Base-by-base conservation (phyloP, 2,329 filamentous ascomycete genomes). In the Pyricularia sp. region DNA sequence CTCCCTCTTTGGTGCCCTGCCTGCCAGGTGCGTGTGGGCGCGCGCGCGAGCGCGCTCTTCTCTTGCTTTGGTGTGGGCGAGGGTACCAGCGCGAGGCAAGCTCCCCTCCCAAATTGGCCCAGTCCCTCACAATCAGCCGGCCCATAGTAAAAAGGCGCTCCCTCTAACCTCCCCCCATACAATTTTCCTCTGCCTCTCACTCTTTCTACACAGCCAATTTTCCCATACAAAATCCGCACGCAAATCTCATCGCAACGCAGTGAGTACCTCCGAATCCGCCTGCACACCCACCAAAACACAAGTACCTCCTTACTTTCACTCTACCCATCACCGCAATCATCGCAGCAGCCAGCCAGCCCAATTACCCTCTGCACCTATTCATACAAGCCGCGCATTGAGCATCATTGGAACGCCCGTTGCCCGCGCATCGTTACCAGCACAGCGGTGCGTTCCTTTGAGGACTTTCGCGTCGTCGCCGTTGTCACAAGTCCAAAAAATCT, bases 61-160 rank as follows among this genome's bases (percentile, higher is more conserved):
- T 42, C 65, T 50, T 66, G 58, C 58, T 61, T 61, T 61, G n/a
- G 58, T 23, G n/a, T 61, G 58, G 58, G 58, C 58, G 58, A 61
- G 58, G 58, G 58, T 61, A 61, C 58, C 58, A 61, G n/a, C 58
- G 25, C 58, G n/a, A 58, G 25, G 58, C 58, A 61, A 61, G 58
- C 58, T 61, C 58, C 58, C 58, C 58, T 61, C 58, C 58, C 58
- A 61, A 61, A 25, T 61, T 61, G 58, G 58, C 77, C 79, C 76
- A 76, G 75, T 76, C 77, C 77, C 79, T 77, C 83, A 73, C 84
- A 87, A 87, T 86, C 85, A 87, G 83, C 83, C 83, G 79, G 75
- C 83, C 82, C 85, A 85, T 84, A 86, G 85, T 87, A 86, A 88
- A 88, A 88, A 87, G 84, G 84, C 68, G 68, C 82, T 81, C 81